Evolutionary conservation across 352 stramenopile genomes (phyloP).

Genomic region (Phytophthora litchii): DNA sequence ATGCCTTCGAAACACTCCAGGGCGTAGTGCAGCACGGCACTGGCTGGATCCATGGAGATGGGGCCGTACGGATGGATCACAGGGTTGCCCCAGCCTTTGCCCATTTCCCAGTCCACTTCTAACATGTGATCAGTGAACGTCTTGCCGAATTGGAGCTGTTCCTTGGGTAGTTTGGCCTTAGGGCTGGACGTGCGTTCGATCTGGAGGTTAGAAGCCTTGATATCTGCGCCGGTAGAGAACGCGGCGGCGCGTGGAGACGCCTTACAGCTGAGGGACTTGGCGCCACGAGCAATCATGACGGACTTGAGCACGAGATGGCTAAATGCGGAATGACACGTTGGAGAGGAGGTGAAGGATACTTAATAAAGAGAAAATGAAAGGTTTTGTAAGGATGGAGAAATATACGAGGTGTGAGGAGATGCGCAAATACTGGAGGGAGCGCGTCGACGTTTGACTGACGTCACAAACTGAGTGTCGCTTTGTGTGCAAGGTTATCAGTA

Average conservation of each 20-base stretch:
- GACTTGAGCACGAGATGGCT: slow-evolving; percentile 9
- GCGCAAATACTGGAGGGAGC: slow-evolving; percentile 10
- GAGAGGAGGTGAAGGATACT: neutral
- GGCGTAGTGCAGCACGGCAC: slow-evolving; percentile 94
- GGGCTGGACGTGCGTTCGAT: slow-evolving; percentile 50
- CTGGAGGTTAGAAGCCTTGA: slow-evolving; percentile 44
- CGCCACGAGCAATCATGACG: slow-evolving; percentile 21
- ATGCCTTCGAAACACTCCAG: slow-evolving; percentile 96
- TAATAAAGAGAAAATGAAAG: slow-evolving; percentile 2
- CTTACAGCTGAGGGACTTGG: slow-evolving; percentile 24
- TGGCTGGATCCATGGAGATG: slow-evolving; percentile 92
- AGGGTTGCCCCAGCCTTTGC: slow-evolving; percentile 85
- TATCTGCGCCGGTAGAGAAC: slow-evolving; percentile 36
- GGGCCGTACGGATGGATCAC: slow-evolving; percentile 93
- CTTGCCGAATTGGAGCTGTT: slow-evolving; percentile 93
- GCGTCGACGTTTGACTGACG: neutral
- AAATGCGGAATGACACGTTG: slow-evolving; percentile 23
- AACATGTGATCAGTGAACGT: slow-evolving; percentile 98
- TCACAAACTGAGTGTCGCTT: too few relatives aligned
- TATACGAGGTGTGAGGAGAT: slow-evolving; percentile 10
- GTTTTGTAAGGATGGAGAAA: neutral
- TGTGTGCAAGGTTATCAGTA: too few relatives aligned
- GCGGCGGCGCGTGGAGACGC: slow-evolving; percentile 23
- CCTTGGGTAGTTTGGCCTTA: slow-evolving; percentile 79
- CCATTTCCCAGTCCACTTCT: slow-evolving; percentile 91